These are phyloP conservation scores for Nelumbo lutea DNA, from an alignment of 164 flowering plant genomes.

Conservation along the genomic window DNA sequence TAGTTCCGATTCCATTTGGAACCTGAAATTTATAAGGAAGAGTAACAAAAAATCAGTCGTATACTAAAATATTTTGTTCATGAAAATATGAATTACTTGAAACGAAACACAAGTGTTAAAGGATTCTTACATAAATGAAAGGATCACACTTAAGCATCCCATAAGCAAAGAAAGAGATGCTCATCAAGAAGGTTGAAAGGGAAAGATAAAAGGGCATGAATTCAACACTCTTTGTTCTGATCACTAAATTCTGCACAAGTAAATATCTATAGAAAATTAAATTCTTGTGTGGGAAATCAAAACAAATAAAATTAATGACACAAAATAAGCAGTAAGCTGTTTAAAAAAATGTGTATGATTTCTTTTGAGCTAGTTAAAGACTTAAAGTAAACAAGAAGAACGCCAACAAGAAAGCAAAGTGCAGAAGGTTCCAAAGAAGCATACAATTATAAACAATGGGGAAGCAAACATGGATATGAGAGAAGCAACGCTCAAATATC, in stretches of 20 bases:
- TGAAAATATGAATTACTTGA: background rate
- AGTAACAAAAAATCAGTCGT: background rate
- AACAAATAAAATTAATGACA: background rate
- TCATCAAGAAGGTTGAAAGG: slow-evolving; percentile 56
- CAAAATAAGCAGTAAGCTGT: background rate
- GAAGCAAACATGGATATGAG: slow-evolving; percentile 86
- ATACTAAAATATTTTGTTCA: background rate
- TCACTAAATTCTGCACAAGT: slow-evolving; percentile 41
- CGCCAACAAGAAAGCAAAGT: slow-evolving; percentile 2
- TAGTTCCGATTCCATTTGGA: slow-evolving; percentile 84
- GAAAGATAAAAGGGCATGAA: slow-evolving; percentile 65
- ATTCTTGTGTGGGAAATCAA: background rate
- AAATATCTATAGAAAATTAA: background rate
- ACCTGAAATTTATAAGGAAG: slow-evolving; percentile 43
- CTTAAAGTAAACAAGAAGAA: background rate
- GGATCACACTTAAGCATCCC: slow-evolving; percentile 40
- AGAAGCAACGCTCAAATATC: slow-evolving; percentile 59
- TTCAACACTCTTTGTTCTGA: slow-evolving; percentile 51
- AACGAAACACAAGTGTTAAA: background rate
- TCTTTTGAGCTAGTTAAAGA: background rate
- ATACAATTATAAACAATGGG: slow-evolving; percentile 64
- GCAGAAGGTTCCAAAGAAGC: slow-evolving; percentile 16
- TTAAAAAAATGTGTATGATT: background rate
- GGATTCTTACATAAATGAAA: slow-evolving; percentile 46
- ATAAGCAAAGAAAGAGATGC: slow-evolving; percentile 47